A percentile compares a stretch with the other conserved stretches of the same genome.
phyloP scores from a whole-genome alignment of 495 filamentous ascomycete species.

The Neurospora sp. region DNA sequence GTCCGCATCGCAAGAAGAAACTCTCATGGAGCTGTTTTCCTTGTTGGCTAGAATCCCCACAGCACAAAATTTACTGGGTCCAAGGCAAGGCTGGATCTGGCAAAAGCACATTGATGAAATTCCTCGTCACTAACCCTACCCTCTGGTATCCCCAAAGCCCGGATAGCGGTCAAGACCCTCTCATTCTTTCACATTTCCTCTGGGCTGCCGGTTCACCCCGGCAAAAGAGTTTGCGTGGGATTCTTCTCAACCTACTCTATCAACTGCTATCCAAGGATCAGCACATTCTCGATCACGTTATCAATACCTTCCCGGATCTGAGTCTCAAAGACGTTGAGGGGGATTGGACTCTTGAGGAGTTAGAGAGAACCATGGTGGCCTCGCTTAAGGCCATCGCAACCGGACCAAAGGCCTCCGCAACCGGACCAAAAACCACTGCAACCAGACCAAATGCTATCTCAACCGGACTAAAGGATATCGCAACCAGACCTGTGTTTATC shows the following conservation, averaged over 20 bases:
- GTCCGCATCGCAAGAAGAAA: neutral
- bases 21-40: slow-evolving; percentile 16
- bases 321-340: slow-evolving; percentile 1
- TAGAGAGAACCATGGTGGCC: slow-evolving; percentile 1
- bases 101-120: slow-evolving; percentile 38
- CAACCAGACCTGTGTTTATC: slow-evolving; percentile 8
- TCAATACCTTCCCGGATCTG: neutral
- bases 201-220: too few relatives aligned
- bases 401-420: too few relatives aligned
- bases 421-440: neutral
- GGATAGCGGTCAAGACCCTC: too few relatives aligned
- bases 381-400: neutral
- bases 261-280: too few relatives aligned
- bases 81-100: slow-evolving; percentile 34
- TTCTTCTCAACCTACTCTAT: too few relatives aligned
- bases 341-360: slow-evolving; percentile 7
- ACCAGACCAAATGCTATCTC: neutral
- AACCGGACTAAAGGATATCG: too few relatives aligned
- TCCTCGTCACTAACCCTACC: slow-evolving; percentile 3
- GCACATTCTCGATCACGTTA: too few relatives aligned
- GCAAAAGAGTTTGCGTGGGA: too few relatives aligned
- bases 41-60: slow-evolving; percentile 20
- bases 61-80: slow-evolving; percentile 27
- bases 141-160: too few relatives aligned
- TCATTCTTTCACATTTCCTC: too few relatives aligned